phyloP scores from a whole-genome alignment of 2,329 filamentous ascomycete species.

The Dactylellina cionopaga region DNA sequence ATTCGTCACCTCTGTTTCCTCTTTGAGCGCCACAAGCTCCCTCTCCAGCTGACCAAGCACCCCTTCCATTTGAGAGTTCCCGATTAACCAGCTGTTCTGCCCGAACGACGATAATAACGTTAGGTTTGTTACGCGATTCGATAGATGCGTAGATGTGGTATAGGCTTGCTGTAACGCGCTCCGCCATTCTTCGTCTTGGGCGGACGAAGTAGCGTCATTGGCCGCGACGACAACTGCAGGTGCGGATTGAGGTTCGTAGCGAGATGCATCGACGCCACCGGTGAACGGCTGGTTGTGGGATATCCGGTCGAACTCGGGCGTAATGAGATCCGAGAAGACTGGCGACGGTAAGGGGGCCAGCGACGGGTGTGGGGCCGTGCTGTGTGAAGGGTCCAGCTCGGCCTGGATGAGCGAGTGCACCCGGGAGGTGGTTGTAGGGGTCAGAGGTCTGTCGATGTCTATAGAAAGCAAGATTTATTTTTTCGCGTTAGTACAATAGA shows the following conservation, averaged over 20 bases:
- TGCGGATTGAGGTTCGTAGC: slow-evolving; percentile 81
- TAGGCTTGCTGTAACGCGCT: slow-evolving; percentile 50
- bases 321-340: slow-evolving; percentile 73
- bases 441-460: slow-evolving; percentile 85
- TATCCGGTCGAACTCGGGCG: slow-evolving; percentile 75
- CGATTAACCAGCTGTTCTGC: slow-evolving; percentile 89
- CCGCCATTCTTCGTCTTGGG: slow-evolving; percentile 45
- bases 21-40: slow-evolving; percentile 75
- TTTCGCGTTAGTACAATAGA: slow-evolving; percentile 41
- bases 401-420: slow-evolving; percentile 75
- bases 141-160: slow-evolving; percentile 59
- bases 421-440: slow-evolving; percentile 70
- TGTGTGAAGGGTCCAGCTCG: slow-evolving; percentile 69
- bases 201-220: too few species aligned
- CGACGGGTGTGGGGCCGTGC: slow-evolving; percentile 68
- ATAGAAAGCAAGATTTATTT: slow-evolving; percentile 42
- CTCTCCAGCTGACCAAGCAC: slow-evolving; percentile 75
- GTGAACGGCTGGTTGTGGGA: slow-evolving; percentile 69
- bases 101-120: slow-evolving; percentile 81
- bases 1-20: slow-evolving; percentile 78
- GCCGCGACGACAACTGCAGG: slow-evolving; percentile 57
- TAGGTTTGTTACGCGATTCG: slow-evolving; percentile 70
- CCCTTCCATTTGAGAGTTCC: slow-evolving; percentile 81
- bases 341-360: slow-evolving; percentile 67
- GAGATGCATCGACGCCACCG: slow-evolving; percentile 75